Evolutionary conservation across 495 filamentous ascomycete genomes (phyloP).

Genomic region (Patellaria atrata): DNA sequence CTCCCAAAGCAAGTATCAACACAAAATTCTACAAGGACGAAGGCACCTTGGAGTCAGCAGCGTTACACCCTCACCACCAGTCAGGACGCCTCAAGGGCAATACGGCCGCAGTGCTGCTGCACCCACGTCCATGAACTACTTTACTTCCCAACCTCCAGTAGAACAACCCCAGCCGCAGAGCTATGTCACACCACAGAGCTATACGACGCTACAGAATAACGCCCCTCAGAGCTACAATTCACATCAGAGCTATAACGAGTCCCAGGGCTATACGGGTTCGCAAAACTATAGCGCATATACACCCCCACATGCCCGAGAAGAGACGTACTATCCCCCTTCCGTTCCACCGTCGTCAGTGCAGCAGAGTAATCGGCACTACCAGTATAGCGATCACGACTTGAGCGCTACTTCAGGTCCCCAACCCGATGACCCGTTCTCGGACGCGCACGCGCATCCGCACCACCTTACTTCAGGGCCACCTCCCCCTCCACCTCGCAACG

Average conservation of each 20-base stretch:
- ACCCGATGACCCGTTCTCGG: slow-evolving; percentile 21
- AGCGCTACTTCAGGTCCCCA: slow-evolving; percentile 4
- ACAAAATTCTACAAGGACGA: slow-evolving; percentile 60
- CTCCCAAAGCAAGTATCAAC: slow-evolving; percentile 64
- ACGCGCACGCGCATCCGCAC: slow-evolving; percentile 18
- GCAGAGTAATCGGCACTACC: background rate
- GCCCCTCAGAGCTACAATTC: too few relatives aligned
- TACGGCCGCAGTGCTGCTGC: slow-evolving; percentile 2
- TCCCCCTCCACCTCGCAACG: slow-evolving; percentile 3
- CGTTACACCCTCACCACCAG: slow-evolving; percentile 21
- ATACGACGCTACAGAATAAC: too few relatives aligned
- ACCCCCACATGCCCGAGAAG: slow-evolving; percentile 7
- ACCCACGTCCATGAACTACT: slow-evolving; percentile 1
- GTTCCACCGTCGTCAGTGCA: background rate
- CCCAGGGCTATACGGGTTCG: too few relatives aligned
- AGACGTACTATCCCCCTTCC: slow-evolving; percentile 6
- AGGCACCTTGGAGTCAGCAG: slow-evolving; percentile 16
- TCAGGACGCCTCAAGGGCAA: slow-evolving; percentile 6
- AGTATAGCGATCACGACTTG: slow-evolving; percentile 11
- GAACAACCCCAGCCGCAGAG: background rate
- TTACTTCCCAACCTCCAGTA: slow-evolving; percentile 1
- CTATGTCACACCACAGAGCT: background rate
- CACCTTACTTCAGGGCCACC: slow-evolving; percentile 8
- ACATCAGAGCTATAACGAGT: background rate
- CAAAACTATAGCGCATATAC: too few relatives aligned